phyloP scores from a whole-genome alignment of 106 monocot genomes.

The Acorus calamus region DNA sequence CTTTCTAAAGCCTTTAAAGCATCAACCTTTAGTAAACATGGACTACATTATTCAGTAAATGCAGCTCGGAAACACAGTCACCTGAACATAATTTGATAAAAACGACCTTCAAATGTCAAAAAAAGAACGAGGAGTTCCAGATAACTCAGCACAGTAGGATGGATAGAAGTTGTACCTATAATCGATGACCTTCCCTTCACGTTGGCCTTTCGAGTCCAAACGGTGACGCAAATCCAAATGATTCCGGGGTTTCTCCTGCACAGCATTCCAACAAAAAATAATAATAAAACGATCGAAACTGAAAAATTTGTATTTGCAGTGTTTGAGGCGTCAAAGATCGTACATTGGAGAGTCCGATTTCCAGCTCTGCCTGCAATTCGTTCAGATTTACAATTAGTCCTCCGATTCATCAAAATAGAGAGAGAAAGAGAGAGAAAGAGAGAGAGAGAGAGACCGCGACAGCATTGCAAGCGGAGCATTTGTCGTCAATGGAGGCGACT shows the following conservation, averaged over 20 bases:
- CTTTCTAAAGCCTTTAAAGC: too few species aligned
- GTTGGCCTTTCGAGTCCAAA: constrained; percentile 91
- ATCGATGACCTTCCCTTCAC: constrained; percentile 93
- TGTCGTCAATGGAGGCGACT: constrained; percentile 50
- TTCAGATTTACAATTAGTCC: constrained; percentile 13
- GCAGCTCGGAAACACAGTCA: too few species aligned
- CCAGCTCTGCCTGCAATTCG: constrained; percentile 63
- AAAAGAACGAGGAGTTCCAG: too few species aligned
- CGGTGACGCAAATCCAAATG: constrained; percentile 92
- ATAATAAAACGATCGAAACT: not conserved
- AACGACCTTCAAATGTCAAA: too few species aligned
- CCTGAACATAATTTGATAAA: too few species aligned
- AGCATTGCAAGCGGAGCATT: constrained; percentile 71
- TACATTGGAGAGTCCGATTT: constrained; percentile 65
- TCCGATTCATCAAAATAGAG: not conserved
- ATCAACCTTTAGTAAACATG: too few species aligned
- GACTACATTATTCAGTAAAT: too few species aligned
- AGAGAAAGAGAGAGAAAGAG: too few species aligned
- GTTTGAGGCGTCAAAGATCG: constrained; percentile 10
- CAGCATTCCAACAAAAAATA: not conserved
- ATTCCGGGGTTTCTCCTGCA: constrained; percentile 92
- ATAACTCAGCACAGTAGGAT: not conserved
- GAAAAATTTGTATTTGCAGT: not conserved
- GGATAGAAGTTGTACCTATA: constrained; percentile 48
- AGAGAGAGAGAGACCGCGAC: constrained; percentile 43